These are phyloP conservation scores for Aspergillus conjunctus DNA, from an alignment of 495 filamentous ascomycete genomes.

Conservation along the genomic window DNA sequence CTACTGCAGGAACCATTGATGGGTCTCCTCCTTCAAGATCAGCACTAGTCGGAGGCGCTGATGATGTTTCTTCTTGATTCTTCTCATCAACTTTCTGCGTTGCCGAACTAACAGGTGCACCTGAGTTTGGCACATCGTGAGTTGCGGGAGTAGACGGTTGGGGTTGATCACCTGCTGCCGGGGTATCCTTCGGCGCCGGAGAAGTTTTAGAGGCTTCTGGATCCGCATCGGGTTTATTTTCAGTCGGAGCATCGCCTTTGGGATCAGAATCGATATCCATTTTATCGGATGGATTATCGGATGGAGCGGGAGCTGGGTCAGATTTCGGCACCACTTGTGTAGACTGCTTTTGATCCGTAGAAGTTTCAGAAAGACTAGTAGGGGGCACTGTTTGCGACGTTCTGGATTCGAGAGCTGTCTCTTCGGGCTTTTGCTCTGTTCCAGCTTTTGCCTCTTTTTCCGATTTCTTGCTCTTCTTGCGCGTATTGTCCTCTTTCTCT, in stretches of 20 bases:
- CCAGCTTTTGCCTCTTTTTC: constrained; percentile 39
- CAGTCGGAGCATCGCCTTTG: not conserved
- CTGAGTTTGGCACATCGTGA: constrained; percentile 47
- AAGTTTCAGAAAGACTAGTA: not conserved
- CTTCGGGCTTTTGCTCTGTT: constrained; percentile 29
- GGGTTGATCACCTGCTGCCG: constrained; percentile 3
- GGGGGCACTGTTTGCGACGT: constrained; percentile 17
- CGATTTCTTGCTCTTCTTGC: constrained; percentile 38
- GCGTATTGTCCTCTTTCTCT: constrained; percentile 39
- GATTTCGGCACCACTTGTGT: constrained; percentile 14
- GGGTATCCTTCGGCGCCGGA: not conserved
- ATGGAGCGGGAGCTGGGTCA: constrained; percentile 13
- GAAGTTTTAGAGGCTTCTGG: constrained; percentile 8
- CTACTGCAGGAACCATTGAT: not conserved
- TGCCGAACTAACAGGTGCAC: not conserved
- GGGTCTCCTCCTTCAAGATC: not conserved
- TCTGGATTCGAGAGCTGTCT: constrained; percentile 20
- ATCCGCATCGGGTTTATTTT: constrained; percentile 7
- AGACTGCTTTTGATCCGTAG: constrained; percentile 13
- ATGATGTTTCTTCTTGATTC: not conserved
- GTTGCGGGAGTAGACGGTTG: constrained; percentile 21
- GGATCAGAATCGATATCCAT: not conserved
- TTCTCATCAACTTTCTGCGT: constrained; percentile 11
- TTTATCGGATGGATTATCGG: not conserved
- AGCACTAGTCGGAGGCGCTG: not conserved